Conservation (phyloP, 1,284 basidiomycete species). For the Anthracocystis walkeri region DNA sequence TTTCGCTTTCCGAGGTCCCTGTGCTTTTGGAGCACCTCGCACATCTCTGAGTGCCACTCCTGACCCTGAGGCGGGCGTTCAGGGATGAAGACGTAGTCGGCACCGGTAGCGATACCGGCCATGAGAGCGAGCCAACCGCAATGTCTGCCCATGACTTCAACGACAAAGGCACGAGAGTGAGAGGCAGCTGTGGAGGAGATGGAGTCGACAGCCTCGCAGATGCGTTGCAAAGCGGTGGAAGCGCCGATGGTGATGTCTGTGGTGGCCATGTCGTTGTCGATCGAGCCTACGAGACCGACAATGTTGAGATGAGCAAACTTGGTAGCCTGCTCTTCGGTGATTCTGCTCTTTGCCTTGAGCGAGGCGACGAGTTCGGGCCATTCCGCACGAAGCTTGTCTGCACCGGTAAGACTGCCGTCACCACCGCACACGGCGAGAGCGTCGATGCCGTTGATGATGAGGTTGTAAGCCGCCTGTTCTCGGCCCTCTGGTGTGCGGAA, state of each 20-base stretch:
- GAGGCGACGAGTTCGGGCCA: slow-evolving; percentile 86
- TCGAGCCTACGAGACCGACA: slow-evolving; percentile 95
- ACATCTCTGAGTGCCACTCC: slow-evolving; percentile 93
- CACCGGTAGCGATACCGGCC: slow-evolving; percentile 92
- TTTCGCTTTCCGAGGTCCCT: slow-evolving; percentile 92
- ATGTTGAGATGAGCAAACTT: slow-evolving; percentile 88
- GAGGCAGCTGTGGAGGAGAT: slow-evolving; percentile 96
- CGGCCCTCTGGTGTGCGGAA: slow-evolving; percentile 91
- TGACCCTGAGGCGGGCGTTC: slow-evolving; percentile 84
- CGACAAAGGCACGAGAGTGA: slow-evolving; percentile 96
- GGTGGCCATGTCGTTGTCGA: slow-evolving; percentile 99
- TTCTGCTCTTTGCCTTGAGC: slow-evolving; percentile 77
- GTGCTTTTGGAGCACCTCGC: slow-evolving; percentile 87
- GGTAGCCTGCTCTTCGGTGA: slow-evolving; percentile 79
- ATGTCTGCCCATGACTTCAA: slow-evolving; percentile 98
- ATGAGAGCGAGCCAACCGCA: slow-evolving; percentile 97
- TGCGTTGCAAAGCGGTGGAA: slow-evolving; percentile 91
- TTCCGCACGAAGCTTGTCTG: slow-evolving; percentile 91
- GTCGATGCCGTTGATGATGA: slow-evolving; percentile 95
- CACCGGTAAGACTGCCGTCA: slow-evolving; percentile 94
- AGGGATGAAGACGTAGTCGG: slow-evolving; percentile 97
- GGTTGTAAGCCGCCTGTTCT: slow-evolving; percentile 84
- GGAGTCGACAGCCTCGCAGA: slow-evolving; percentile 97
- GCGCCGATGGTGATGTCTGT: slow-evolving; percentile 98
- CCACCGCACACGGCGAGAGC: slow-evolving; percentile 96